phyloP scores from a whole-genome alignment of 169 alveolate genomes.

The Plasmodium cynomolgi region DNA sequence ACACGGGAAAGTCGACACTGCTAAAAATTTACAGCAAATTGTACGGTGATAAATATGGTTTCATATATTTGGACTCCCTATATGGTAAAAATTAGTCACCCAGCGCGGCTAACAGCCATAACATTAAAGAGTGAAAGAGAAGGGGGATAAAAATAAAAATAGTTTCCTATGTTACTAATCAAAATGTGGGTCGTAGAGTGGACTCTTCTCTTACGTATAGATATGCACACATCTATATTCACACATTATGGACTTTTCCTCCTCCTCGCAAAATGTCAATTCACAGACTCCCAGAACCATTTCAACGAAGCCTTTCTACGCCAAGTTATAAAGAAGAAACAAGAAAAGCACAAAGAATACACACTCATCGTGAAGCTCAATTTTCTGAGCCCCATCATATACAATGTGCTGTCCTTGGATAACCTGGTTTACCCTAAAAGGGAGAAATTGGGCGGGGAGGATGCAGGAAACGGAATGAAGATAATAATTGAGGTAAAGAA shows the following conservation, averaged over 20 bases:
- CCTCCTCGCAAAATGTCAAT: neutral
- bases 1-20: conserved; percentile 54
- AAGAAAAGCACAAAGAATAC: conserved; percentile 23
- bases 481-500: conserved; percentile 64
- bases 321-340: conserved; percentile 46
- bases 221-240: neutral
- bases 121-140: neutral
- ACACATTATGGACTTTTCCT: neutral
- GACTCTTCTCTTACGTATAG: neutral
- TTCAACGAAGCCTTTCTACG: conserved; percentile 33
- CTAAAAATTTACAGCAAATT: conserved; percentile 51
- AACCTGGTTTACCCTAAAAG: conserved; percentile 10
- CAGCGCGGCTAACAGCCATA: neutral
- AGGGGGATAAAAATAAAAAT: neutral
- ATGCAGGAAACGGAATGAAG: conserved; percentile 3
- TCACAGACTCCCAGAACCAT: conserved; percentile 25
- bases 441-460: neutral
- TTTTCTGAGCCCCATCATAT: conserved; percentile 27
- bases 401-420: conserved; percentile 20
- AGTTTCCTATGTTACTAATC: neutral
- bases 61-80: conserved; percentile 56
- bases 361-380: conserved; percentile 57
- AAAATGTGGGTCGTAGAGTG: neutral
- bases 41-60: conserved; percentile 14
- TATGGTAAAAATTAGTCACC: conserved; percentile 31